phyloP scores from a whole-genome alignment of 371 early-diverging fungal species.

The Phascolomyces articulosus region DNA sequence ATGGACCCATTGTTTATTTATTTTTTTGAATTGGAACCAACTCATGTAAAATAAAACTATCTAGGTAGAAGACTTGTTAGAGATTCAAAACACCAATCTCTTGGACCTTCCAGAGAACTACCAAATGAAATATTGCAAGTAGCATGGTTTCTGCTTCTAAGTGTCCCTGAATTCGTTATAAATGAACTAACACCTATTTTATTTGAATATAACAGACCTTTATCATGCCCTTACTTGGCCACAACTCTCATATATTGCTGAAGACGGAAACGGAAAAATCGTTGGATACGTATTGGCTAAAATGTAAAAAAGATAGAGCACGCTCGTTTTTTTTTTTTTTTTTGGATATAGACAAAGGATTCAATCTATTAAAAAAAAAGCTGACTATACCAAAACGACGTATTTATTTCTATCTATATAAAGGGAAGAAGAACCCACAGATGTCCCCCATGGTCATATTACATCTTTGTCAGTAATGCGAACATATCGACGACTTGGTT shows the following conservation, averaged over 20 bases:
- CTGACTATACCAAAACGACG: too few relatives aligned
- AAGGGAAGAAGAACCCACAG: conserved; percentile 86
- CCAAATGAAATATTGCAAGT: conserved; percentile 95
- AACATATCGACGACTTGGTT: conserved; percentile 91
- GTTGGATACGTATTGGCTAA: conserved; percentile 98
- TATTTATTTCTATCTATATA: neutral
- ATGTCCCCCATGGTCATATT: conserved; percentile 92
- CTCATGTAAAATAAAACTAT: neutral
- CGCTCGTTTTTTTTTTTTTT: neutral
- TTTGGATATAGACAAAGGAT: neutral
- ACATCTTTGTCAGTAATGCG: conserved; percentile 96
- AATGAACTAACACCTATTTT: neutral
- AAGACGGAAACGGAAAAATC: conserved; percentile 87
- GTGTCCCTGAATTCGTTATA: neutral
- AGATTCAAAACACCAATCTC: conserved; percentile 96
- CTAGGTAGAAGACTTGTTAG: conserved; percentile 78
- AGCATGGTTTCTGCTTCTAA: neutral
- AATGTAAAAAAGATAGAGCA: conserved; percentile 84
- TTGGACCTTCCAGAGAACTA: conserved; percentile 98
- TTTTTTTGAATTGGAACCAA: neutral
- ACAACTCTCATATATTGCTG: conserved; percentile 94
- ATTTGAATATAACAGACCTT: conserved; percentile 56
- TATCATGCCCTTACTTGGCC: conserved; percentile 98
- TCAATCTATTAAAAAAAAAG: neutral
- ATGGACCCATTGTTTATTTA: neutral